These are phyloP conservation scores for Sarcomyxa edulis DNA, from an alignment of 768 basidiomycete species.

Conservation along the genomic window DNA sequence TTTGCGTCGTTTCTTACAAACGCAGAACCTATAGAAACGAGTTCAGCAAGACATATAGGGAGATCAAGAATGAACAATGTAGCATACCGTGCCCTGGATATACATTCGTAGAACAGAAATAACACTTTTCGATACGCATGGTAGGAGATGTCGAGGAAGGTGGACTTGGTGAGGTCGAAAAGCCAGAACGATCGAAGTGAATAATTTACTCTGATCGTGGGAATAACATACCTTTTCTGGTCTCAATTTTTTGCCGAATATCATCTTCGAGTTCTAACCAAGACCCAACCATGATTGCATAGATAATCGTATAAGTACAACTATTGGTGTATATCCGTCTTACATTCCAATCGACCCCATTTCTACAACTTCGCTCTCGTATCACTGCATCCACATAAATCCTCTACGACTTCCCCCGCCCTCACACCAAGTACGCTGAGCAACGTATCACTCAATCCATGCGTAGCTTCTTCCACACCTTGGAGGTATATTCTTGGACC, in stretches of 20 bases:
- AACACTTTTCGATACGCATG: conserved; percentile 98
- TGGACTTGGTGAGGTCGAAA: too few species aligned
- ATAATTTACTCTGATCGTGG: conserved; percentile 3
- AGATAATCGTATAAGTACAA: too few species aligned
- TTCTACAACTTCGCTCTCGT: too few species aligned
- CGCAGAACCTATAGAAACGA: conserved; percentile 56
- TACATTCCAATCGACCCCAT: too few species aligned
- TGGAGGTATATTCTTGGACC: conserved; percentile 31
- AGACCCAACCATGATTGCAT: too few species aligned
- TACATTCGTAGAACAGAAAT: conserved; percentile 94
- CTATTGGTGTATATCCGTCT: too few species aligned
- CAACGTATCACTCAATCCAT: conserved; percentile 39
- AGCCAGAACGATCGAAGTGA: too few species aligned
- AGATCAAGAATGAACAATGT: too few species aligned
- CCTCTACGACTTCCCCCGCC: conserved; percentile 40
- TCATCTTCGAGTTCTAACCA: too few species aligned
- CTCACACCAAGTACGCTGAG: conserved; percentile 38
- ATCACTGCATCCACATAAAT: conserved; percentile 22
- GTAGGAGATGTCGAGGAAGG: conserved; percentile 8
- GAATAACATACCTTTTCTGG: conserved; percentile 3
- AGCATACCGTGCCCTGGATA: conserved; percentile 95
- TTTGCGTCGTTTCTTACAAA: conserved; percentile 99
- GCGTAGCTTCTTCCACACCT: conserved; percentile 32
- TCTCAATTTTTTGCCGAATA: too few species aligned
- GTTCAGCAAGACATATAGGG: background rate